phyloP scores from a whole-genome alignment of 441 rosid species.

The Kokia cookei region DNA sequence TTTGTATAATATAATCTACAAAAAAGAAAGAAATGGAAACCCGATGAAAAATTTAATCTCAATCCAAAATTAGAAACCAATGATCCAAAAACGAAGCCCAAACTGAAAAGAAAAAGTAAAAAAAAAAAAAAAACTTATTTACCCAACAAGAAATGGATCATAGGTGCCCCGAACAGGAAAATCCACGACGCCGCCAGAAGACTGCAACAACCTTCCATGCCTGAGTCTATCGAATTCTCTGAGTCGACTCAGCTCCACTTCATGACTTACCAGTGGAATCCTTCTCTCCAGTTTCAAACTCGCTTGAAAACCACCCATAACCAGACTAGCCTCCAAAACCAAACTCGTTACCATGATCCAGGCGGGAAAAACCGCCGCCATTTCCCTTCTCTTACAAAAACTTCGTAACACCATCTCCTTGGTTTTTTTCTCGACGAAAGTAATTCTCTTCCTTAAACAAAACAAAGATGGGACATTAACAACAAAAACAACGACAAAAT shows the following conservation, averaged over 20 bases:
- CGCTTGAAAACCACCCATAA: conserved; percentile 38
- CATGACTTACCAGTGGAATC: conserved; percentile 37
- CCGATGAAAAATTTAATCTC: neutral
- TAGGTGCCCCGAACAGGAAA: conserved; percentile 80
- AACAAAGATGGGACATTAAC: no score
- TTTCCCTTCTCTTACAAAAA: conserved; percentile 5
- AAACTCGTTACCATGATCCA: conserved; percentile 24
- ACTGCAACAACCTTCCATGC: conserved; percentile 71
- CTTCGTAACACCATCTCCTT: neutral
- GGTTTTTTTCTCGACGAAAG: neutral
- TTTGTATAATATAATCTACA: conserved; percentile 77
- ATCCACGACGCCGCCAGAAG: conserved; percentile 57
- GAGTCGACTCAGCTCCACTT: conserved; percentile 50
- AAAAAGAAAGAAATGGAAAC: neutral
- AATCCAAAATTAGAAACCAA: neutral
- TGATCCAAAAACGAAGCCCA: neutral
- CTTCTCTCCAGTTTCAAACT: conserved; percentile 59
- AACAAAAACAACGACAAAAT: neutral
- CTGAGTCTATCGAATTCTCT: conserved; percentile 55
- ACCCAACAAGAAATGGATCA: conserved; percentile 92
- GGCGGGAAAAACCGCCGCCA: conserved; percentile 26
- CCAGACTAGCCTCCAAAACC: conserved; percentile 13
- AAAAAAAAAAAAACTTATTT: conserved; percentile 5
- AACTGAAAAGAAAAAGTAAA: neutral
- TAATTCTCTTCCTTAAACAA: no score